These are phyloP conservation scores for Camelina neglecta DNA, from an alignment of 345 rosid genomes.

Conservation along the genomic window DNA sequence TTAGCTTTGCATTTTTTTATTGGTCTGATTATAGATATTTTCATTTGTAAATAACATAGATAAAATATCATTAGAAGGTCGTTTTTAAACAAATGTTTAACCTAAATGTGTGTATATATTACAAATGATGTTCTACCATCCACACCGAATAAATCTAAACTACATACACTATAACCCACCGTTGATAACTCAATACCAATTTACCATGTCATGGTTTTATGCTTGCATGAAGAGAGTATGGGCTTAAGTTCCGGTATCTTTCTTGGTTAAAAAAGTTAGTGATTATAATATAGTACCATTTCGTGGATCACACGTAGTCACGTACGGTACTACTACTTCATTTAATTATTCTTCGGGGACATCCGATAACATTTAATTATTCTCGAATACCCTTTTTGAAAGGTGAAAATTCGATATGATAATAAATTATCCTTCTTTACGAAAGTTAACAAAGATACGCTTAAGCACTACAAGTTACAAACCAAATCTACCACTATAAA, in stretches of 20 bases:
- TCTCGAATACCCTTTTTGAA: background rate
- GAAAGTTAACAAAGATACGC: constrained; percentile 28
- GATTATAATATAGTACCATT: no score
- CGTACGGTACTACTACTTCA: no score
- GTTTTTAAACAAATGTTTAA: background rate
- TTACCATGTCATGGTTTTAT: no score
- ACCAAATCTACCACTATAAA: constrained; percentile 28
- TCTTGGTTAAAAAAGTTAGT: no score
- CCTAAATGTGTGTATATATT: no score
- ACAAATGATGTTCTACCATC: background rate
- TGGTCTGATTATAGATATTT: background rate
- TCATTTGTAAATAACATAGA: background rate
- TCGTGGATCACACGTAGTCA: no score
- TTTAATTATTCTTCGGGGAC: background rate
- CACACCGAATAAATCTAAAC: background rate
- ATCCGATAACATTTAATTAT: background rate
- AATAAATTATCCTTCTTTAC: constrained; percentile 17
- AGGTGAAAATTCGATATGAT: background rate
- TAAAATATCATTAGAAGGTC: background rate
- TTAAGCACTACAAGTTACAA: constrained; percentile 16
- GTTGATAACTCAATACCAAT: no score
- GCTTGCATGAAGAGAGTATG: no score
- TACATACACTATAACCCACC: background rate
- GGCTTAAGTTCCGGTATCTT: no score
- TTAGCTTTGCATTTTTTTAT: background rate